Evolutionary conservation across 495 filamentous ascomycete genomes (phyloP).

Genomic region (Hypoxylon intermedium): DNA sequence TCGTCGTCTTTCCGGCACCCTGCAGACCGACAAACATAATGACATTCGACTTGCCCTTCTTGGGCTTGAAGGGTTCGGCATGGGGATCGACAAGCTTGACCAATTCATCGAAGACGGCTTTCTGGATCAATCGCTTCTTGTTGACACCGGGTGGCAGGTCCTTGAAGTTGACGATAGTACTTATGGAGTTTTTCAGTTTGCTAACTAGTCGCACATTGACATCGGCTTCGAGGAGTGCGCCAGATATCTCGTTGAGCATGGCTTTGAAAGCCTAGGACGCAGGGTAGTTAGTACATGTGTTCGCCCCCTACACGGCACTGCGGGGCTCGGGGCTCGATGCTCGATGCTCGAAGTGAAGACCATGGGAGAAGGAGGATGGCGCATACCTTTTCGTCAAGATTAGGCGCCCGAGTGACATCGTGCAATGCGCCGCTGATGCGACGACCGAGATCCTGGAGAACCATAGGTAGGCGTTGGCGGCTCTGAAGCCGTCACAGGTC

Average conservation of each 20-base stretch:
- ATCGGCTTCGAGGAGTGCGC: slow-evolving; percentile 92
- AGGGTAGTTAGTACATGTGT: slow-evolving; percentile 23
- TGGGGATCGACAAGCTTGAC: slow-evolving; percentile 95
- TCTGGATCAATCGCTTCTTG: slow-evolving; percentile 98
- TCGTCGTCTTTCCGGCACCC: slow-evolving; percentile 96
- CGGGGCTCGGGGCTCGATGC: no score
- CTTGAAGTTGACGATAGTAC: slow-evolving; percentile 87
- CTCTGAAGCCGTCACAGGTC: slow-evolving; percentile 19
- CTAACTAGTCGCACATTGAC: slow-evolving; percentile 95
- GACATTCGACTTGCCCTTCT: slow-evolving; percentile 93
- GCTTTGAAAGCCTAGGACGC: slow-evolving; percentile 82
- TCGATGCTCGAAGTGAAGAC: no score
- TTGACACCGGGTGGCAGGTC: slow-evolving; percentile 86
- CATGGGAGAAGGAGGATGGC: slow-evolving; percentile 2
- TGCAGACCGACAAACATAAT: slow-evolving; percentile 99
- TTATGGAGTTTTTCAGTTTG: slow-evolving; percentile 91
- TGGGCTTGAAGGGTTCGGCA: slow-evolving; percentile 93
- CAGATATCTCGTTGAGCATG: slow-evolving; percentile 97
- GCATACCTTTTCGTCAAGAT: slow-evolving; percentile 91
- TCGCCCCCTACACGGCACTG: slow-evolving; percentile 9
- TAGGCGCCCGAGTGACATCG: slow-evolving; percentile 88
- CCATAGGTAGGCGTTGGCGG: slow-evolving; percentile 67
- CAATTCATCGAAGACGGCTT: slow-evolving; percentile 96
- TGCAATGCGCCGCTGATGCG: slow-evolving; percentile 97
- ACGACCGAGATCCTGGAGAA: slow-evolving; percentile 97